Conservation (phyloP, 1,284 basidiomycete genomes). For the Trichosporon sp. region DNA sequence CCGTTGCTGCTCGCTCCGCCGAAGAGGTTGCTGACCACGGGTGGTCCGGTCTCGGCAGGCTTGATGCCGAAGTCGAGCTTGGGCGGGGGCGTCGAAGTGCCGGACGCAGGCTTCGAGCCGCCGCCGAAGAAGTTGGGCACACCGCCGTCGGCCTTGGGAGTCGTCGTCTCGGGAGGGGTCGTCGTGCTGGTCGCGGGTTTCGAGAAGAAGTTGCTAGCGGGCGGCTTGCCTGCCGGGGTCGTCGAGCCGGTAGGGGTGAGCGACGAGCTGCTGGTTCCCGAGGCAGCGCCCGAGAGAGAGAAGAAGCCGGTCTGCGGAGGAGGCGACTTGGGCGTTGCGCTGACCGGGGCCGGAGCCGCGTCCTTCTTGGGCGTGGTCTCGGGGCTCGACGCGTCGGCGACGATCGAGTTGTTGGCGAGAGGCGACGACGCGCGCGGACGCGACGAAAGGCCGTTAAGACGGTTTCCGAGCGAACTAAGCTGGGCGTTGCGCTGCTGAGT, state of each 20-base stretch:
- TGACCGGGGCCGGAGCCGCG: conserved; percentile 9
- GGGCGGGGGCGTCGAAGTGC: conserved; percentile 17
- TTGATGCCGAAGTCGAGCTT: conserved; percentile 35
- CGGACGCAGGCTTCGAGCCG: not conserved
- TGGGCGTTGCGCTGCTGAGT: conserved; percentile 22
- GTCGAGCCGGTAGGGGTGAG: conserved; percentile 28
- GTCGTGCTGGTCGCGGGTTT: conserved; percentile 26
- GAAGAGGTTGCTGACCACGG: conserved; percentile 2
- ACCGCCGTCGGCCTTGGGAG: conserved; percentile 12
- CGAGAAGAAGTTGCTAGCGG: conserved; percentile 29
- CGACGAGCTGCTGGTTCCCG: conserved; percentile 16
- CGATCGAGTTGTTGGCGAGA: conserved; percentile 35
- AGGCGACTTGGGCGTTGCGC: conserved; percentile 2
- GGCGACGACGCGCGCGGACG: conserved; percentile 45
- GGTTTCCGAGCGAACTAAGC: conserved; percentile 21
- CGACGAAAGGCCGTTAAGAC: conserved; percentile 23
- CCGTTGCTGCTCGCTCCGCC: not conserved
- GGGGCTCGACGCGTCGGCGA: conserved; percentile 27
- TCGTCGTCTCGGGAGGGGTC: conserved; percentile 11
- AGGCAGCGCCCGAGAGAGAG: conserved; percentile 11
- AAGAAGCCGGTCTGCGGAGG: conserved; percentile 24
- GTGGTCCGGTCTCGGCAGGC: conserved; percentile 10
- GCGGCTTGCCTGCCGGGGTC: conserved; percentile 24
- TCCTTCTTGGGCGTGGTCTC: conserved; percentile 5
- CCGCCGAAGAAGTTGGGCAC: conserved; percentile 20